Evolutionary conservation across 768 basidiomycete species (phyloP).

Genomic region (Mycena pura): DNA sequence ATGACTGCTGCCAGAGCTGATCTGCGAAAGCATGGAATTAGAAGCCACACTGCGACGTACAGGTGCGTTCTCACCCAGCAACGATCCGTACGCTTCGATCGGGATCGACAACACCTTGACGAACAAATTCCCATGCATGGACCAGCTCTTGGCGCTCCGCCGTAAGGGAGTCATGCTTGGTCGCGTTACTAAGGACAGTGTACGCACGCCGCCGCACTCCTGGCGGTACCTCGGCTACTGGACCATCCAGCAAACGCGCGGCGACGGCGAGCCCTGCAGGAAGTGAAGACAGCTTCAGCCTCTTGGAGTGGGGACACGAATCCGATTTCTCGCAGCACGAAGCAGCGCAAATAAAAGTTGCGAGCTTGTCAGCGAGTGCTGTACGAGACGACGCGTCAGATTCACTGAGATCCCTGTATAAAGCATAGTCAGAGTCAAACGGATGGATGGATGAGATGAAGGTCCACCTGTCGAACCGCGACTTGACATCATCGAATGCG

Average conservation of each 20-base stretch:
- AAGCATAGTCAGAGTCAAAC: not conserved
- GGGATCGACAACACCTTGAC: slow-evolving; percentile 56
- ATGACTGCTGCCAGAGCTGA: slow-evolving; percentile 57
- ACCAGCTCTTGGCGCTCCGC: slow-evolving; percentile 37
- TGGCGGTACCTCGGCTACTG: slow-evolving; percentile 51
- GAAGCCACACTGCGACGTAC: not conserved
- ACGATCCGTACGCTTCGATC: slow-evolving; percentile 67
- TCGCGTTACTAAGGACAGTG: slow-evolving; percentile 44
- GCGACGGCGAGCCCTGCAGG: slow-evolving; percentile 45
- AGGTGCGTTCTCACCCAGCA: slow-evolving; percentile 64
- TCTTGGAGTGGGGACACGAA: slow-evolving; percentile 33
- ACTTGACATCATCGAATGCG: slow-evolving; percentile 53
- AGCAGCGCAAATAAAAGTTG: slow-evolving; percentile 45
- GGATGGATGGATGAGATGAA: not conserved
- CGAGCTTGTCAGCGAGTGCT: slow-evolving; percentile 40
- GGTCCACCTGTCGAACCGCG: slow-evolving; percentile 49
- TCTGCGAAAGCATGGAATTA: slow-evolving; percentile 36
- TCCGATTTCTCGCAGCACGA: slow-evolving; percentile 41
- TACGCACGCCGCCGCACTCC: slow-evolving; percentile 54
- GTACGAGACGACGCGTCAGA: slow-evolving; percentile 39
- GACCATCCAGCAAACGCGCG: slow-evolving; percentile 52
- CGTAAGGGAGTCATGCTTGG: slow-evolving; percentile 49
- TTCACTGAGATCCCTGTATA: slow-evolving; percentile 44
- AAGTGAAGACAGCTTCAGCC: slow-evolving; percentile 36
- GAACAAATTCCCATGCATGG: slow-evolving; percentile 45